Conservation (phyloP, 1,284 basidiomycete genomes). For the Melampsora americana region DNA sequence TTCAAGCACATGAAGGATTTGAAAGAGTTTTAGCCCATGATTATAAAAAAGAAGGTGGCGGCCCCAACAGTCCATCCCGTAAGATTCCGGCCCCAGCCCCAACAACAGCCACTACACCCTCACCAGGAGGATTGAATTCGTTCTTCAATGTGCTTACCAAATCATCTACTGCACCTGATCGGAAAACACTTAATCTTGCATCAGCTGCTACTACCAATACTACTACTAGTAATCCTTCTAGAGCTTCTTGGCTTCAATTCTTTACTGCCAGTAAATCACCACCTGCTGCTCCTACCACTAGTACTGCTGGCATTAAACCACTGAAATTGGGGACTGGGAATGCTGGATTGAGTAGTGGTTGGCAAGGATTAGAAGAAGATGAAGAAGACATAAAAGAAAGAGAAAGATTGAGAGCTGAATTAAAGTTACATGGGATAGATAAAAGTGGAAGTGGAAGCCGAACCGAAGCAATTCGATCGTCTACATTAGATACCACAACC, state of each 20-base stretch:
- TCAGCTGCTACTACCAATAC: not conserved
- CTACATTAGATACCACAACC: conserved; percentile 54
- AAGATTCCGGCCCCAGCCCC: conserved; percentile 45
- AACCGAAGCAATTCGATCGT: conserved; percentile 56
- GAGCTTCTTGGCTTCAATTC: conserved; percentile 39
- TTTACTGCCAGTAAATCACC: conserved; percentile 21
- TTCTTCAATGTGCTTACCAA: conserved; percentile 64
- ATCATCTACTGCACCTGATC: conserved; percentile 47
- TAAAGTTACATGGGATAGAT: conserved; percentile 87
- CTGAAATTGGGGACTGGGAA: conserved; percentile 65
- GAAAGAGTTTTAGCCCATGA: conserved; percentile 87
- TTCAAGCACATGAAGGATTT: conserved; percentile 87
- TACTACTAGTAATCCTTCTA: not conserved
- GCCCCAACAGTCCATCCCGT: conserved; percentile 57
- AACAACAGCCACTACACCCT: conserved; percentile 60
- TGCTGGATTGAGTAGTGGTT: conserved; percentile 64
- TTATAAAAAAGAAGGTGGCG: conserved; percentile 58
- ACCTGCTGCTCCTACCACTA: conserved; percentile 60
- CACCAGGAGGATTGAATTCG: conserved; percentile 74
- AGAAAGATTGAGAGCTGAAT: conserved; percentile 75
- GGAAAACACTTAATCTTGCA: conserved; percentile 11
- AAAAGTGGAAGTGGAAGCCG: not conserved
- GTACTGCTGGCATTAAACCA: conserved; percentile 52
- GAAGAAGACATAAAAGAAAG: conserved; percentile 80
- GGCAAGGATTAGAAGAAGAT: conserved; percentile 64